These are phyloP conservation scores for Psilocybe azurescens DNA, from an alignment of 768 basidiomycete species.

Conservation along the genomic window DNA sequence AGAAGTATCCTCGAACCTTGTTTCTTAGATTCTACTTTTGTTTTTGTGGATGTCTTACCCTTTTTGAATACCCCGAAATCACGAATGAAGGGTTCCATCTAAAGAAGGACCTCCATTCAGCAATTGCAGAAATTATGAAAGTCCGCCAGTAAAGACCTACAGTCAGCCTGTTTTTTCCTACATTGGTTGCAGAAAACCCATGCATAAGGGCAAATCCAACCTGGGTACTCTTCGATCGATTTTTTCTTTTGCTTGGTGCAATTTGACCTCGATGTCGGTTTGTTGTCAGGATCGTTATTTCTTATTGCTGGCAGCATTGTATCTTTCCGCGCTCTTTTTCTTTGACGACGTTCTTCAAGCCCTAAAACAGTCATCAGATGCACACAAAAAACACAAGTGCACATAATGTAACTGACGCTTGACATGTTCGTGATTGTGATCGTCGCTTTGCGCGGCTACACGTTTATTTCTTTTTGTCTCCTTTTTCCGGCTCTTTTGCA, in stretches of 20 bases:
- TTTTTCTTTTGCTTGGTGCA: conserved; percentile 13
- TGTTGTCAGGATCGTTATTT: conserved; percentile 15
- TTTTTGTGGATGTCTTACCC: conserved; percentile 63
- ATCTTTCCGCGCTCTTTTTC: conserved; percentile 61
- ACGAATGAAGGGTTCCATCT: conserved; percentile 48
- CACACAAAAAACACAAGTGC: background rate
- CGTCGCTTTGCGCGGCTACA: background rate
- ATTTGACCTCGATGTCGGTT: conserved; percentile 15
- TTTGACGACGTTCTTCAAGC: conserved; percentile 66
- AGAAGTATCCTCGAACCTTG: conserved; percentile 26
- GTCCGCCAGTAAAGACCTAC: conserved; percentile 36
- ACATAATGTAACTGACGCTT: conserved; percentile 24
- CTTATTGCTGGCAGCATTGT: conserved; percentile 46
- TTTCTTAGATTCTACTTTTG: conserved; percentile 25
- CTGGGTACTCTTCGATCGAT: conserved; percentile 37
- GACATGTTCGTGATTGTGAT: conserved; percentile 23
- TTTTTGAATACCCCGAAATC: conserved; percentile 65
- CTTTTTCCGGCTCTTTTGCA: conserved; percentile 12
- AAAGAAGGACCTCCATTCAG: background rate
- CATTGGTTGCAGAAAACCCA: conserved; percentile 65
- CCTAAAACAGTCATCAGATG: conserved; percentile 42
- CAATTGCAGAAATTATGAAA: background rate
- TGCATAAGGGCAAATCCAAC: conserved; percentile 70
- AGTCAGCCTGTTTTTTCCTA: conserved; percentile 66
- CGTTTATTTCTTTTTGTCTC: background rate